Conservation (phyloP, 164 flowering plant species). For the Chimonanthus salicifolius region DNA sequence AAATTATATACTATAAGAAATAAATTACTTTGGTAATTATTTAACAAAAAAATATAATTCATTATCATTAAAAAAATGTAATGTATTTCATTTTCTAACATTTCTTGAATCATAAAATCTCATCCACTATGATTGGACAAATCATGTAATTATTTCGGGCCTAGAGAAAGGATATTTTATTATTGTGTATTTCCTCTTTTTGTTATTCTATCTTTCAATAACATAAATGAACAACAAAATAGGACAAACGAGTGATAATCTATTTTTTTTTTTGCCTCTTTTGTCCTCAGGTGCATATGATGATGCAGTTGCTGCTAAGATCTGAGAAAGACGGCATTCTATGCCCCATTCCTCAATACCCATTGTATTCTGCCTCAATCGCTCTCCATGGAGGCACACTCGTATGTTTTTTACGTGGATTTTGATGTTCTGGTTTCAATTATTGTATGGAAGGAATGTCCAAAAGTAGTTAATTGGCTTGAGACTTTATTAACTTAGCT, state of each 20-base stretch:
- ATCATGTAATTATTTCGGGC: too few relatives aligned
- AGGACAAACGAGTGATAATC: background rate
- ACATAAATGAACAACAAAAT: too few relatives aligned
- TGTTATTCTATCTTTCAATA: too few relatives aligned
- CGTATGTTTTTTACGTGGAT: constrained; percentile 38
- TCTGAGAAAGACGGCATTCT: constrained; percentile 94
- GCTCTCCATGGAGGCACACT: constrained; percentile 96
- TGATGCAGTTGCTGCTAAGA: constrained; percentile 90
- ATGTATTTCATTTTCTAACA: too few relatives aligned
- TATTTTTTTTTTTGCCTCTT: background rate
- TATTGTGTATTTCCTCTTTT: too few relatives aligned
- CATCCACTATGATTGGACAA: too few relatives aligned
- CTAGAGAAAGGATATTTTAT: too few relatives aligned
- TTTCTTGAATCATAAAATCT: too few relatives aligned
- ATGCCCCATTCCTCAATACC: constrained; percentile 98
- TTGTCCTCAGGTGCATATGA: constrained; percentile 80
- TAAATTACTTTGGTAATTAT: too few relatives aligned
- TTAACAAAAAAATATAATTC: too few relatives aligned
- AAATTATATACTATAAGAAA: too few relatives aligned
- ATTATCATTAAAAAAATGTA: too few relatives aligned
- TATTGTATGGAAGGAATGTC: background rate
- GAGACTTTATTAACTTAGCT: background rate
- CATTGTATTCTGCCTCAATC: constrained; percentile 97
- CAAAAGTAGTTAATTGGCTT: background rate
- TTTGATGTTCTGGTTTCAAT: background rate